Evolutionary conservation across 2,329 filamentous ascomycete genomes (phyloP), one percentile per base, ranked within the genome.

Genomic region (Macroventuria anomochaeta): DNA sequence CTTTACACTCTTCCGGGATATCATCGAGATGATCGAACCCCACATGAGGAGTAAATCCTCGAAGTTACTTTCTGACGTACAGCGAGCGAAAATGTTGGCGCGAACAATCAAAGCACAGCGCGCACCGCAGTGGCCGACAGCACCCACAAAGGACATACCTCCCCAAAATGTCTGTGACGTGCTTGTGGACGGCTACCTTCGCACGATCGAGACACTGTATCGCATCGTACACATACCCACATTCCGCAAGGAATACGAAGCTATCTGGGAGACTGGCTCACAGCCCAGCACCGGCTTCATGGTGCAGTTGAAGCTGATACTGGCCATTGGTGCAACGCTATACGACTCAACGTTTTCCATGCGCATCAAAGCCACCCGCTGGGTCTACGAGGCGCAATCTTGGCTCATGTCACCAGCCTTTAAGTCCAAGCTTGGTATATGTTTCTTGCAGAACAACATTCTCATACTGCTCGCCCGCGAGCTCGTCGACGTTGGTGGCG

Each of bases 361-460:
- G 29, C 78, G 83, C 6, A 44, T 71, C 5, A 74, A 76, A 0
- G 84, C 84, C 0, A 71, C 80, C n/a, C 75, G 70, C 23, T 88
- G 84, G 85, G 71, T 86, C 0, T 81, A 83, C 48, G 83, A 85
- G 56, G 84, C 80, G 0, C 80, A 83, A 37, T 78, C 77, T 0
- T 87, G 82, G 81, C 44, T 83, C 0, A 79, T 80, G 0, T 77
- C 78, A 5, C 85, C 84, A 0, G 73, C 79, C 3, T 81, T 79
- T 61, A 87, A 87, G 55, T 75, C 77, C 0, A 71, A 77, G 0
- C 71, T 86, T 0, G 77, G 73, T 1, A 70, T 86, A 0, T 76
- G 79, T 25, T 76, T 74, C n/a, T 55, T 87, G 0, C 85, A 87
- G 53, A 63, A 74, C 68, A 54, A 67, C 8, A 67, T 75, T 6